Conservation (phyloP, 2,329 filamentous ascomycete species). For the Alternaria sp. region DNA sequence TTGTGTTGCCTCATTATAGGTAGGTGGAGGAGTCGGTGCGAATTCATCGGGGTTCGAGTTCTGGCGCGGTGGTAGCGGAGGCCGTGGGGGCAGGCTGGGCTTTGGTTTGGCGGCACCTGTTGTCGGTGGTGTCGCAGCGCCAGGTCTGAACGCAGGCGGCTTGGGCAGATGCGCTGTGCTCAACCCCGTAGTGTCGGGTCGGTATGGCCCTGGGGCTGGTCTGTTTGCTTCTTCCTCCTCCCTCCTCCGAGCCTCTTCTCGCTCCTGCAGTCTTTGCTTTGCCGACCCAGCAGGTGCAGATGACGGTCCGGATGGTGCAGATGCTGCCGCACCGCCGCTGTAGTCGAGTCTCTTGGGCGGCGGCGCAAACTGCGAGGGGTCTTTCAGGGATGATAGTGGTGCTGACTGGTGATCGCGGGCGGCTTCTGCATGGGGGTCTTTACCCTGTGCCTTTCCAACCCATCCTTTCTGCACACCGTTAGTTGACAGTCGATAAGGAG, state of each 20-base stretch:
- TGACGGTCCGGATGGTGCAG: slow-evolving; percentile 43
- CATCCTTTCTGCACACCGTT: slow-evolving; percentile 58
- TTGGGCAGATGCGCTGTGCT: slow-evolving; percentile 72
- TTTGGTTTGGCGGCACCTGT: slow-evolving; percentile 50
- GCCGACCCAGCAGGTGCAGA: slow-evolving; percentile 51
- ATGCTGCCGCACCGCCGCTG: slow-evolving; percentile 53
- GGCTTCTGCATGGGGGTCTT: slow-evolving; percentile 49
- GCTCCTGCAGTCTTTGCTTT: slow-evolving; percentile 45
- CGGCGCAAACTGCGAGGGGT: slow-evolving; percentile 79
- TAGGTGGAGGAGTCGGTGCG: slow-evolving; percentile 54
- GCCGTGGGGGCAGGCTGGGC: slow-evolving; percentile 70
- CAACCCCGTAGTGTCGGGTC: slow-evolving; percentile 73
- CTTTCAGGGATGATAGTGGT: slow-evolving; percentile 73
- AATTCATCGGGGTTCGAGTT: slow-evolving; percentile 59
- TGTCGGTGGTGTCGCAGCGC: slow-evolving; percentile 30
- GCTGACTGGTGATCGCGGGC: slow-evolving; percentile 60
- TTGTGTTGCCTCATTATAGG: slow-evolving; percentile 54
- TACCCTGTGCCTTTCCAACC: slow-evolving; percentile 60
- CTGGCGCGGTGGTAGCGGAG: slow-evolving; percentile 73
- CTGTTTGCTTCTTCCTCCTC: slow-evolving; percentile 44
- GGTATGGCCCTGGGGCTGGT: slow-evolving; percentile 68
- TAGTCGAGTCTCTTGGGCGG: slow-evolving; percentile 71
- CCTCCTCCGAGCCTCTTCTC: slow-evolving; percentile 43
- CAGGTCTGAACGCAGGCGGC: slow-evolving; percentile 66
- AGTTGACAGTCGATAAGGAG: slow-evolving; percentile 2